Evolutionary conservation across 805 yeast species (phyloP).

Genomic region (Saturnispora kantuleensis): DNA sequence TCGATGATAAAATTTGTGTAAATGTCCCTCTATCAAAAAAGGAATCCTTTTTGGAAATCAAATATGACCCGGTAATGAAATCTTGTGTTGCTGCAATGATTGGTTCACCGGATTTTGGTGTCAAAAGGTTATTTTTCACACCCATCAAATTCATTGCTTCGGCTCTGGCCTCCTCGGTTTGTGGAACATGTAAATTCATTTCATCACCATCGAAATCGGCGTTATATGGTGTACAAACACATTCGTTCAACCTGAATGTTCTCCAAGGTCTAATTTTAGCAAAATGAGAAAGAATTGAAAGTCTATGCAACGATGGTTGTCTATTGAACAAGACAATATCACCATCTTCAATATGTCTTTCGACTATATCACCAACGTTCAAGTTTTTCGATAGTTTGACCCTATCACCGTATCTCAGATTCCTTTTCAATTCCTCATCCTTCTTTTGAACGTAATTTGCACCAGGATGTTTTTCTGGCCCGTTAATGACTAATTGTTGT

Average conservation of each 20-base stretch:
- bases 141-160: conserved; percentile 99
- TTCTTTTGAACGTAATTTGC: conserved; percentile 85
- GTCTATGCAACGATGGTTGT: conserved; percentile 94
- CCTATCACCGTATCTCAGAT: conserved; percentile 82
- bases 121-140: conserved; percentile 84
- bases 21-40: conserved; percentile 84
- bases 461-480: conserved; percentile 90
- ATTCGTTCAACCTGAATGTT: conserved; percentile 91
- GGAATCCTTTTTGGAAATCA: conserved; percentile 87
- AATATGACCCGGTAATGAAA: conserved; percentile 92
- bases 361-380: conserved; percentile 85
- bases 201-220: conserved; percentile 99
- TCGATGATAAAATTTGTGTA: conserved; percentile 79
- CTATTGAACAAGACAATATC: conserved; percentile 93
- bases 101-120: conserved; percentile 98
- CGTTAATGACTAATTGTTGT: conserved; percentile 64
- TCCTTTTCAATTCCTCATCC: conserved; percentile 78
- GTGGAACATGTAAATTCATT: conserved; percentile 99
- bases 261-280: conserved; percentile 98
- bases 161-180: conserved; percentile 90
- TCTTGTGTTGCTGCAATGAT: conserved; percentile 99
- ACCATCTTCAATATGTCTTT: conserved; percentile 95
- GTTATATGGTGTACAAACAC: conserved; percentile 98
- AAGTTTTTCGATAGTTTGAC: conserved; percentile 64
- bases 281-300: conserved; percentile 88